Percentiles rank a stretch among this genome's conserved stretches.
Conservation (phyloP, 176 grass and related monocot species). For the Oropetium thomaeum region DNA sequence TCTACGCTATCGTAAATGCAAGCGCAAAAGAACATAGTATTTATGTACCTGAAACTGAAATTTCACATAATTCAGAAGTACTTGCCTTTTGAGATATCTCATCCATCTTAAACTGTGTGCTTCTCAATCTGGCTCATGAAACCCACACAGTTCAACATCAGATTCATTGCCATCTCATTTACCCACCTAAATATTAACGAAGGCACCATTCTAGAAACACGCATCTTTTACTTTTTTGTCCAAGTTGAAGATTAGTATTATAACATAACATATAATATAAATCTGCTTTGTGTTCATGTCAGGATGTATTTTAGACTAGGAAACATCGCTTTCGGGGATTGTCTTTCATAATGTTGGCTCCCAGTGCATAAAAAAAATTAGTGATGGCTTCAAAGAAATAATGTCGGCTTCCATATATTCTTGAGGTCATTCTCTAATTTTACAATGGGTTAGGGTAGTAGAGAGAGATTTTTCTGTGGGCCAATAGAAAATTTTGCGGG, state of each 20-base stretch:
- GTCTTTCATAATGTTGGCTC: not conserved
- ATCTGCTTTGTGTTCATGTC: conserved; percentile 26
- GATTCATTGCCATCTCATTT: conserved; percentile 19
- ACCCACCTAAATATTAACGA: not conserved
- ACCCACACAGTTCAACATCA: not conserved
- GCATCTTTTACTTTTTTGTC: not conserved
- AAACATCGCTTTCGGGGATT: conserved; percentile 36
- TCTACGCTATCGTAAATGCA: not conserved
- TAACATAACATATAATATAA: too few species aligned
- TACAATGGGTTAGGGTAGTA: conserved; percentile 3
- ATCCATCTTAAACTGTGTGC: not conserved
- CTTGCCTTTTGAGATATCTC: not conserved
- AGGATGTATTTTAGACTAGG: conserved; percentile 38
- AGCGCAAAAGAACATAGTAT: not conserved
- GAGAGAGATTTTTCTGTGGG: not conserved
- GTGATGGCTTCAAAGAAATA: not conserved
- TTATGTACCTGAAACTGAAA: conserved; percentile 4
- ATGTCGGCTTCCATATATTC: not conserved
- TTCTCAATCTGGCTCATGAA: conserved; percentile 16
- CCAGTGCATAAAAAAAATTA: not conserved
- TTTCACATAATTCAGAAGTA: not conserved
- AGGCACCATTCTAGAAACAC: conserved; percentile 19
- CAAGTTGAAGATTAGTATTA: conserved; percentile 7
- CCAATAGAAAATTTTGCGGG: not conserved
- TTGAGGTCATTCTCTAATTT: not conserved